Percentiles rank a stretch among this genome's conserved stretches.
Conservation (phyloP, 2,329 filamentous ascomycete species). For the Nemania bipapillata region DNA sequence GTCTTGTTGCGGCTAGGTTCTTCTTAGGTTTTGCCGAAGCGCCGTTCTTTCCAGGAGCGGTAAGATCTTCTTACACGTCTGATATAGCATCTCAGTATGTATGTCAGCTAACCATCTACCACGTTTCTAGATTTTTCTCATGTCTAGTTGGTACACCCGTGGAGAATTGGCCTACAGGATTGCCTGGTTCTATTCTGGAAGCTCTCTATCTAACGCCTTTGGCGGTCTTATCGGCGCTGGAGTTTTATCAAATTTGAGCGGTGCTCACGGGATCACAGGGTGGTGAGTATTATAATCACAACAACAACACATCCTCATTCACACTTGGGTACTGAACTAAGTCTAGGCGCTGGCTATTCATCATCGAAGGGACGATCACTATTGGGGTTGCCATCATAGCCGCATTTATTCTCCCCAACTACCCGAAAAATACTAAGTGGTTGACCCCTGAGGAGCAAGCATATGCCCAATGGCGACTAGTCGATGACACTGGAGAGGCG, state of each 20-base stretch:
- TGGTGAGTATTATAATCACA: slow-evolving; percentile 47
- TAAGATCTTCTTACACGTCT: slow-evolving; percentile 4
- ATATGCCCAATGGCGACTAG: slow-evolving; percentile 64
- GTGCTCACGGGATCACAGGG: slow-evolving; percentile 53
- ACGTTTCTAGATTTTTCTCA: slow-evolving; percentile 53
- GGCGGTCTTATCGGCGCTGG: slow-evolving; percentile 63
- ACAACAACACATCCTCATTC: background rate
- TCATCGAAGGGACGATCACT: slow-evolving; percentile 57
- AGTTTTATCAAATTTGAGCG: slow-evolving; percentile 58
- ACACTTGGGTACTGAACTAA: background rate
- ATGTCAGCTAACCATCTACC: slow-evolving; percentile 9
- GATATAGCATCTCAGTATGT: background rate
- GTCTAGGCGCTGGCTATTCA: slow-evolving; percentile 53
- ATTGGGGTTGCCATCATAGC: slow-evolving; percentile 53
- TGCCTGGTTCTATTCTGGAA: slow-evolving; percentile 60
- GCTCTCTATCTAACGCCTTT: slow-evolving; percentile 62
- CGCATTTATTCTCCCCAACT: slow-evolving; percentile 61
- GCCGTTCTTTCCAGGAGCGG: slow-evolving; percentile 62
- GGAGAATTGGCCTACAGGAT: slow-evolving; percentile 59
- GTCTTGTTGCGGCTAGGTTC: slow-evolving; percentile 60
- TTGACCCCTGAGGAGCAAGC: slow-evolving; percentile 62
- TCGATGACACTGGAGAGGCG: slow-evolving; percentile 60
- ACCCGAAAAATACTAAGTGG: slow-evolving; percentile 65
- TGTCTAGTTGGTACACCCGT: slow-evolving; percentile 60
- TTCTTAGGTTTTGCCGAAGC: slow-evolving; percentile 63